These are phyloP conservation scores for Arthrobotrys pseudoclavata DNA, from an alignment of 2,329 filamentous ascomycete genomes.

Conservation along the genomic window DNA sequence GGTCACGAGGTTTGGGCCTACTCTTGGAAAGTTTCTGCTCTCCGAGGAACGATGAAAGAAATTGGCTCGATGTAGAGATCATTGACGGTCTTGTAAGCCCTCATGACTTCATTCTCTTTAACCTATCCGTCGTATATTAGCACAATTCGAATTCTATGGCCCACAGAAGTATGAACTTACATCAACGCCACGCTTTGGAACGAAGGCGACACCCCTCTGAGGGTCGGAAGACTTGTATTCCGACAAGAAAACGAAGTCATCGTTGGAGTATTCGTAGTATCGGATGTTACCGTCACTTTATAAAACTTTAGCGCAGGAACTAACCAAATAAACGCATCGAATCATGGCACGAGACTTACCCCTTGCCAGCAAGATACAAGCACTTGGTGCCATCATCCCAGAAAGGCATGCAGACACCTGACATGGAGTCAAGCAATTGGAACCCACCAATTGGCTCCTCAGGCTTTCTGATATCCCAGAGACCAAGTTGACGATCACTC, in stretches of 20 bases:
- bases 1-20: slow-evolving; percentile 17
- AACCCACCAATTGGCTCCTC: slow-evolving; percentile 89
- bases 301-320: slow-evolving; percentile 43
- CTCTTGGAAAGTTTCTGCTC: slow-evolving; percentile 66
- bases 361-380: slow-evolving; percentile 96
- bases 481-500: slow-evolving; percentile 94
- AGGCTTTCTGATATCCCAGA: slow-evolving; percentile 91
- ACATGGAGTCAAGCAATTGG: slow-evolving; percentile 91
- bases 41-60: slow-evolving; percentile 94
- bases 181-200: slow-evolving; percentile 95
- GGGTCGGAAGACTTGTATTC: slow-evolving; percentile 98
- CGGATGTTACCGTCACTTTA: slow-evolving; percentile 95
- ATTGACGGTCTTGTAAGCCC: slow-evolving; percentile 96
- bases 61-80: slow-evolving; percentile 95
- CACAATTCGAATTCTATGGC: slow-evolving; percentile 13
- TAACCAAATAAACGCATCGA: slow-evolving; percentile 62
- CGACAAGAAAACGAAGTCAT: slow-evolving; percentile 97
- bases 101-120: slow-evolving; percentile 95
- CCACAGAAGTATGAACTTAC: slow-evolving; percentile 68
- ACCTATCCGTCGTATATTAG: slow-evolving; percentile 70
- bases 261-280: slow-evolving; percentile 98
- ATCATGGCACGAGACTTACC: slow-evolving; percentile 72
- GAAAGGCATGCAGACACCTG: slow-evolving; percentile 98
- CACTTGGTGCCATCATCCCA: slow-evolving; percentile 98
- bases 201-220: slow-evolving; percentile 91